phyloP scores from a whole-genome alignment of 352 stramenopile genomes.

The Globisporangium alternatum region DNA sequence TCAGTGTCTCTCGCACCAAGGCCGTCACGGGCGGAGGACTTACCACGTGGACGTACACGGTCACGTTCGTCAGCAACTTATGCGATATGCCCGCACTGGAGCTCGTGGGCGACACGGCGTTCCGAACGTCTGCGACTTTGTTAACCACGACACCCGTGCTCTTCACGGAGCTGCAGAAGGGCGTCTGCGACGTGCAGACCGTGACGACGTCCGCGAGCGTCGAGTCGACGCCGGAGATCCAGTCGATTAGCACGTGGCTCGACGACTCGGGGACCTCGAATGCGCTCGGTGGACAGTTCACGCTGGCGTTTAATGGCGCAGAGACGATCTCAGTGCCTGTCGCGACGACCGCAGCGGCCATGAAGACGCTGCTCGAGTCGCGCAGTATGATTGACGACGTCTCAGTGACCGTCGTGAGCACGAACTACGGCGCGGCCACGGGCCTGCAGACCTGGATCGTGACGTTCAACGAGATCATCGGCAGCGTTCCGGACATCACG shows the following conservation, averaged over 20 bases:
- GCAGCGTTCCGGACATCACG: conserved; percentile 81
- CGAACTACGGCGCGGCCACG: conserved; percentile 41
- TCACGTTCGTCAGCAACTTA: conserved; percentile 88
- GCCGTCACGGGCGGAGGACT: conserved; percentile 13
- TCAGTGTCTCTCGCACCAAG: conserved; percentile 64
- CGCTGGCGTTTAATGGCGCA: conserved; percentile 52
- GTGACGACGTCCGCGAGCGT: conserved; percentile 89
- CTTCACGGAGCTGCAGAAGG: conserved; percentile 73
- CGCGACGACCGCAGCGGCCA: conserved; percentile 24
- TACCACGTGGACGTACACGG: conserved; percentile 60
- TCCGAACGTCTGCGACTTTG: conserved; percentile 37
- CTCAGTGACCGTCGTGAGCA: conserved; percentile 41
- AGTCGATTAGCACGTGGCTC: conserved; percentile 82
- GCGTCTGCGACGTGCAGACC: conserved; percentile 94
- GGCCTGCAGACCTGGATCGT: conserved; percentile 77
- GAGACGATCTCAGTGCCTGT: conserved; percentile 44
- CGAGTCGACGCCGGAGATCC: conserved; percentile 88
- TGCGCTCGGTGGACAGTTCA: conserved; percentile 62
- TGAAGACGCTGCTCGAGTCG: conserved; percentile 68
- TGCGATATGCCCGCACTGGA: conserved; percentile 77
- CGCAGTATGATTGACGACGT: conserved; percentile 82
- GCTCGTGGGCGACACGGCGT: conserved; percentile 44
- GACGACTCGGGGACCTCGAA: conserved; percentile 33
- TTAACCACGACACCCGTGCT: conserved; percentile 30
- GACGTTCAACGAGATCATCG: conserved; percentile 92